Evolutionary conservation across 495 filamentous ascomycete species (phyloP).

Genomic region (Neurospora sp.): DNA sequence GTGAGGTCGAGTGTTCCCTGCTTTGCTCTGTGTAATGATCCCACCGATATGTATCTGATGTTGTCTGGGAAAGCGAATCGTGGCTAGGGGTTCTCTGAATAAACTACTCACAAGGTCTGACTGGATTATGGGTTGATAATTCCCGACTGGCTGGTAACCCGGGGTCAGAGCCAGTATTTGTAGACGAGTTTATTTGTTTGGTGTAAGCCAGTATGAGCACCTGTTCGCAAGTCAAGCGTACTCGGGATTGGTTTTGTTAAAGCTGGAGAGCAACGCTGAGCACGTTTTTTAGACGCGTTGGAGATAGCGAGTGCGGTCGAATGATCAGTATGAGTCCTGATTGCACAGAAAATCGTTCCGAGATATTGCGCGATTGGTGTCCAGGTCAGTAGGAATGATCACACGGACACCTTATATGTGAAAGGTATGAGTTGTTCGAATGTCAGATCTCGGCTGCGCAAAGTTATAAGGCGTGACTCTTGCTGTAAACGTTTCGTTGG

Average conservation of each 20-base stretch:
- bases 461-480: neutral
- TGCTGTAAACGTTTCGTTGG: neutral
- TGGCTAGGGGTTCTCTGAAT: neutral
- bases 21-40: neutral
- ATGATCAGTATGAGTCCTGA: neutral
- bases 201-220: neutral
- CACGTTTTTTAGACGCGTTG: neutral
- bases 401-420: neutral
- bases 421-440: neutral
- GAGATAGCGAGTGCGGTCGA: neutral
- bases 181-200: neutral
- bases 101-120: neutral
- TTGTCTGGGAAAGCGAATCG: neutral
- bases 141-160: neutral
- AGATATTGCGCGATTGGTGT: neutral
- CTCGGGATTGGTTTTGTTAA: neutral
- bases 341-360: neutral
- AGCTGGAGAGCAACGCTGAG: neutral
- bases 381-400: neutral
- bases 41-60: neutral
- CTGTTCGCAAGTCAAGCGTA: neutral
- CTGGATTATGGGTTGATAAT: neutral
- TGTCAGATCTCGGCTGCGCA: neutral
- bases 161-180: neutral
- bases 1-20: neutral